Percentiles rank a stretch among this genome's conserved stretches.
phyloP scores from a whole-genome alignment of 83 land plant species.

The Picea abies region DNA sequence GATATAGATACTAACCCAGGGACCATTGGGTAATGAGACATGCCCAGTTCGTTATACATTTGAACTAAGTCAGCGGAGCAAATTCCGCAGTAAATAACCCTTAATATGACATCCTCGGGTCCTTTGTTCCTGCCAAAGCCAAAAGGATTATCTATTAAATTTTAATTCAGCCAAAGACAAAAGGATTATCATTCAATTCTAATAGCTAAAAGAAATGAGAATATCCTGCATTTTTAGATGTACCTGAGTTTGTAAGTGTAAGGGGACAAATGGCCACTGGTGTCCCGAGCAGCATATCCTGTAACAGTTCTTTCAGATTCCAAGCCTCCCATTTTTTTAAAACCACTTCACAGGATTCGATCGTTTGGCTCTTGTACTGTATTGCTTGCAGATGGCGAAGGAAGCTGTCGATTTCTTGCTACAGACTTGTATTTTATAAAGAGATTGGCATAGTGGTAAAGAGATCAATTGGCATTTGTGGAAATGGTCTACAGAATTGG shows the following conservation, averaged over 20 bases:
- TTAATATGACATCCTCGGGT: conserved; percentile 65
- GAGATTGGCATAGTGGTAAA: no score
- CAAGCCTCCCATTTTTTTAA: background rate
- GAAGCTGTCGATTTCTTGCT: no score
- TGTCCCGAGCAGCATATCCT: conserved; percentile 72
- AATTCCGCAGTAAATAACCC: conserved; percentile 77
- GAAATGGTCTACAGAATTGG: no score
- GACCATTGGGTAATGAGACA: conserved; percentile 89
- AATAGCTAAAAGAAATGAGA: background rate
- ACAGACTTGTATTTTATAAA: no score
- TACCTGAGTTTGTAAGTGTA: conserved; percentile 68
- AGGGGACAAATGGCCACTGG: conserved; percentile 64
- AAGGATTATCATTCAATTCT: no score
- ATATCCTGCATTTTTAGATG: background rate
- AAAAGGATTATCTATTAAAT: no score
- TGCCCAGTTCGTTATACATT: conserved; percentile 61
- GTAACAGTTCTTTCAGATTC: conserved; percentile 15
- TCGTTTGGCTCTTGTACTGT: no score
- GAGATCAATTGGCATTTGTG: no score
- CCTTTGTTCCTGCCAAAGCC: conserved; percentile 51
- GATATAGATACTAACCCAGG: conserved; percentile 59
- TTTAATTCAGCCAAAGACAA: no score
- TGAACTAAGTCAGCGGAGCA: conserved; percentile 92
- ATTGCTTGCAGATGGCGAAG: no score
- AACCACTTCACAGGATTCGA: background rate